These are phyloP conservation scores for Verticillium nonalfalfae DNA, from an alignment of 2,329 filamentous ascomycete species.

Conservation along the genomic window DNA sequence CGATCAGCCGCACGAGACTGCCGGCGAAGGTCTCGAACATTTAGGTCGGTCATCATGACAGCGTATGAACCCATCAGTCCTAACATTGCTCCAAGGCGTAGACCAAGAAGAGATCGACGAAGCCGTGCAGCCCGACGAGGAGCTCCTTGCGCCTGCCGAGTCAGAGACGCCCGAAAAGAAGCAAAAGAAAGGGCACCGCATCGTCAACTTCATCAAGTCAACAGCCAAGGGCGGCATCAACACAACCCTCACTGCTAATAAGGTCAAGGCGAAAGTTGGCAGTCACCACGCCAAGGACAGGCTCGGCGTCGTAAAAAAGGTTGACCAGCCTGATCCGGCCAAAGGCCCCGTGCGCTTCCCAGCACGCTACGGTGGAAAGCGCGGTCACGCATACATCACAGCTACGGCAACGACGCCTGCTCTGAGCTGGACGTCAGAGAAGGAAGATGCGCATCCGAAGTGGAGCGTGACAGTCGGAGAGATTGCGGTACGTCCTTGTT, in stretches of 20 bases:
- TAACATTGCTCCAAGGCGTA: slow-evolving; percentile 32
- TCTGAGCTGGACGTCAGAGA: slow-evolving; percentile 56
- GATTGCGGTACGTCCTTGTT: slow-evolving; percentile 34
- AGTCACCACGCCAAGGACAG: slow-evolving; percentile 60
- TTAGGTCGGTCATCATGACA: slow-evolving; percentile 19
- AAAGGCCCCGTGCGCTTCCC: slow-evolving; percentile 74
- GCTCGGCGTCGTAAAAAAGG: slow-evolving; percentile 56
- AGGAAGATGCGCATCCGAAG: slow-evolving; percentile 47
- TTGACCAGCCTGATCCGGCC: slow-evolving; percentile 27
- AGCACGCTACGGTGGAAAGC: slow-evolving; percentile 62
- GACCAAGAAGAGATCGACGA: slow-evolving; percentile 58
- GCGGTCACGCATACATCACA: slow-evolving; percentile 66
- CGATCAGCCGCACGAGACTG: slow-evolving; percentile 34
- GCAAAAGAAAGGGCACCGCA: slow-evolving; percentile 32
- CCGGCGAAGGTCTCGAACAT: slow-evolving; percentile 27
- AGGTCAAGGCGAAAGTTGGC: slow-evolving; percentile 59
- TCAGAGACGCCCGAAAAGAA: slow-evolving; percentile 39
- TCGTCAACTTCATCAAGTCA: slow-evolving; percentile 62
- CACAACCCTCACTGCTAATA: slow-evolving; percentile 65
- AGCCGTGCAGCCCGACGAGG: slow-evolving; percentile 43
- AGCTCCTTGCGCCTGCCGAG: slow-evolving; percentile 33
- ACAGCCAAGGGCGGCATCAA: slow-evolving; percentile 68
- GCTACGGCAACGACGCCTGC: slow-evolving; percentile 61
- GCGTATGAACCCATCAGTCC: slow-evolving; percentile 1
- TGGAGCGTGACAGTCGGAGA: slow-evolving; percentile 69